These are phyloP conservation scores for Coniferiporia sulphurascens DNA, from an alignment of 1,284 basidiomycete genomes.

Conservation along the genomic window DNA sequence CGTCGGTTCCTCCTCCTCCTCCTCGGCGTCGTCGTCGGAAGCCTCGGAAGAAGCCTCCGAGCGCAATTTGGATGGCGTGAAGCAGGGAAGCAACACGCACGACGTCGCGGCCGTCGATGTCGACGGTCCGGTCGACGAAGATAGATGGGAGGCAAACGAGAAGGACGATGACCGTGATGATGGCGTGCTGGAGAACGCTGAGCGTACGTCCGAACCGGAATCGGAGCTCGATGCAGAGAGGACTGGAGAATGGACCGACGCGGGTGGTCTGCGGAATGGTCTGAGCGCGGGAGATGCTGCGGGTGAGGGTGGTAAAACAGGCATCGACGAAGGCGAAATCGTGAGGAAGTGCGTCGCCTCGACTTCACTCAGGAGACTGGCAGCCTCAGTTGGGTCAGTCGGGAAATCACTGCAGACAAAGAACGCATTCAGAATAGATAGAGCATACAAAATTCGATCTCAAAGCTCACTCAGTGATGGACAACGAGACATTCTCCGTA, in stretches of 20 bases:
- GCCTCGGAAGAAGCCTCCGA: neutral
- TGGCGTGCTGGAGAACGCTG: slow-evolving; percentile 6
- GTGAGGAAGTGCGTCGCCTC: slow-evolving; percentile 16
- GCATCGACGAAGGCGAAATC: slow-evolving; percentile 39
- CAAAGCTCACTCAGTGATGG: slow-evolving; percentile 15
- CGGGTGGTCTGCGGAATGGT: neutral
- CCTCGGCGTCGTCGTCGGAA: neutral
- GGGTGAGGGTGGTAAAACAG: slow-evolving; percentile 23
- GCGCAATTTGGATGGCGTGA: slow-evolving; percentile 8
- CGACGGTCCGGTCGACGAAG: slow-evolving; percentile 3
- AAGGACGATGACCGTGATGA: slow-evolving; percentile 19
- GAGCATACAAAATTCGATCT: neutral
- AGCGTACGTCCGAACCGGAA: neutral
- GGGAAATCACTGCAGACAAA: slow-evolving; percentile 25
- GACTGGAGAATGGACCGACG: neutral
- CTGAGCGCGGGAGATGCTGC: neutral
- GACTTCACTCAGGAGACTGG: slow-evolving; percentile 14
- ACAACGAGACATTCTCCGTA: neutral
- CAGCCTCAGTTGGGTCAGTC: slow-evolving; percentile 13
- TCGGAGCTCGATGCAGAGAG: neutral
- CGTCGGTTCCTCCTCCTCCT: slow-evolving; percentile 9
- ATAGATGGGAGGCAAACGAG: slow-evolving; percentile 3
- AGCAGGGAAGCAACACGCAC: slow-evolving; percentile 2
- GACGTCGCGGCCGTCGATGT: slow-evolving; percentile 17
- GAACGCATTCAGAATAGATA: slow-evolving; percentile 34